Conservation (phyloP, 495 filamentous ascomycete species). For the Neurospora intermedia region DNA sequence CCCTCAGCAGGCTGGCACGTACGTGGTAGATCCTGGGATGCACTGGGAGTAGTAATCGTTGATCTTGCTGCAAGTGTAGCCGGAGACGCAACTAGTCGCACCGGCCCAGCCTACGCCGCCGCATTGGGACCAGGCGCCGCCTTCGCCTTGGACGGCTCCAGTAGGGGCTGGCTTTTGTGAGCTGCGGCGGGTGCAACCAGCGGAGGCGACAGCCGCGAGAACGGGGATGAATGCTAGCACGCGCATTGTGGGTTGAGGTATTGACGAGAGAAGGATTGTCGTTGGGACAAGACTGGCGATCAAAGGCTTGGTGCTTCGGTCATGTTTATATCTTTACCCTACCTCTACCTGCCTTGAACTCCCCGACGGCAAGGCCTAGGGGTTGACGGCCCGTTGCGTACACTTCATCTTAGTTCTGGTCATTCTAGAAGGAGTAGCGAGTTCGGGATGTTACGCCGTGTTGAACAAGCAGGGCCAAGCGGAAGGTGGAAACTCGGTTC, state of each 20-base stretch:
- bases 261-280: not conserved
- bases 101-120: slow-evolving; percentile 7
- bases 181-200: not conserved
- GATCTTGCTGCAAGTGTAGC: slow-evolving; percentile 8
- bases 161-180: no score
- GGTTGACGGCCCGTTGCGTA: not conserved
- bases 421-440: not conserved
- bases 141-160: not conserved
- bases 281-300: not conserved
- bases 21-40: not conserved
- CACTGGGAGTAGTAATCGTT: not conserved
- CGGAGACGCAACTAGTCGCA: slow-evolving; percentile 5
- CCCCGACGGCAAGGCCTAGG: not conserved
- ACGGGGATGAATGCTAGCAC: slow-evolving; percentile 5
- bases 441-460: not conserved
- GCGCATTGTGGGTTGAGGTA: slow-evolving; percentile 4
- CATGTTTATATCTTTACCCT: not conserved
- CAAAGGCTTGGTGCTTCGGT: not conserved
- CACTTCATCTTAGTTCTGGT: not conserved
- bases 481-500: not conserved
- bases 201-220: slow-evolving; percentile 5
- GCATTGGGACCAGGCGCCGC: slow-evolving; percentile 15
- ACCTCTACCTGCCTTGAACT: not conserved
- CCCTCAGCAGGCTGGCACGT: slow-evolving; percentile 4
- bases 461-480: not conserved